Evolutionary conservation across 1,284 basidiomycete genomes (phyloP).

Genomic region (Puccinia coronata): DNA sequence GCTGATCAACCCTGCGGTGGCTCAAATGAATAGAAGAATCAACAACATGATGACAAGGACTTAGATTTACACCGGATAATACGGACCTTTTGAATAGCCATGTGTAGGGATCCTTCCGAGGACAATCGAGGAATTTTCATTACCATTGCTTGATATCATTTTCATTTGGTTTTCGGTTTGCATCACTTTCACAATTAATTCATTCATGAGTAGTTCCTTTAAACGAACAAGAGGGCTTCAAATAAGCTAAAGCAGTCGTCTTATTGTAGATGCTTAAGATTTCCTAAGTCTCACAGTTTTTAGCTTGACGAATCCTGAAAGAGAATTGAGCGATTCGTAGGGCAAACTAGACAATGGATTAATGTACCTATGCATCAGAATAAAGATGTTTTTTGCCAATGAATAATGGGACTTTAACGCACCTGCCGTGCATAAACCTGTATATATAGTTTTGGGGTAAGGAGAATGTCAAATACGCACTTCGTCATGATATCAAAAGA

Average conservation of each 20-base stretch:
- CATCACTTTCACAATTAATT: conserved; percentile 7
- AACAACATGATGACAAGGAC: no score
- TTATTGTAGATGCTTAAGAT: background rate
- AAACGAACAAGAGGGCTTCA: background rate
- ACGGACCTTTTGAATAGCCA: background rate
- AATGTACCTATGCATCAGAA: background rate
- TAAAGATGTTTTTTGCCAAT: no score
- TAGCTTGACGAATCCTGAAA: conserved; percentile 20
- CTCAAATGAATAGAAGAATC: background rate
- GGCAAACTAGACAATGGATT: background rate
- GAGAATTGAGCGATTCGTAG: conserved; percentile 26
- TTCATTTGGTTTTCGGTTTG: conserved; percentile 22
- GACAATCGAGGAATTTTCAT: background rate
- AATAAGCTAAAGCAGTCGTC: background rate
- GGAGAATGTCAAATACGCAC: background rate
- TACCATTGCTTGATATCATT: background rate
- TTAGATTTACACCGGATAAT: no score
- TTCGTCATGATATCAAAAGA: background rate
- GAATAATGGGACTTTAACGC: no score
- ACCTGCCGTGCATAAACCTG: conserved; percentile 23
- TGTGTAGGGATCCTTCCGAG: background rate
- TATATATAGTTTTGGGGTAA: background rate
- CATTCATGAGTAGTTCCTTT: conserved; percentile 35
- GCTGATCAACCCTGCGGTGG: background rate
- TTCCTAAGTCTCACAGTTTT: conserved; percentile 11